Evolutionary conservation across 1,284 basidiomycete species (phyloP).

Genomic region (Rhodotorula sp.): DNA sequence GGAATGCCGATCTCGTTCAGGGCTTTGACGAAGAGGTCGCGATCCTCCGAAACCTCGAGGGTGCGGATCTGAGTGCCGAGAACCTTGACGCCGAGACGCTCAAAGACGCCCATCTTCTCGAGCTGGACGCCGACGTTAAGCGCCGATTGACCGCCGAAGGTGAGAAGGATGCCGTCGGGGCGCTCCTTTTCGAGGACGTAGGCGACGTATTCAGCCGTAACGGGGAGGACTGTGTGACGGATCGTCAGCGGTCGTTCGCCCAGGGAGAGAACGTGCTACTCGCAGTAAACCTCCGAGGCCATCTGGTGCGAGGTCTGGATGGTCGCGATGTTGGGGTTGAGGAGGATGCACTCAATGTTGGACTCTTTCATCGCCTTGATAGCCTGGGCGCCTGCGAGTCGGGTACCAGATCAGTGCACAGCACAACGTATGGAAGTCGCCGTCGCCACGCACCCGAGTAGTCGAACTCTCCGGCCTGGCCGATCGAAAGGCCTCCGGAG

Average conservation of each 20-base stretch:
- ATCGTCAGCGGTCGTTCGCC: not conserved
- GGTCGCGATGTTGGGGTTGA: constrained; percentile 97
- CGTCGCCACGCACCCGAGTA: constrained; percentile 71
- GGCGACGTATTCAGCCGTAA: constrained; percentile 96
- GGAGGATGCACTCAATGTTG: constrained; percentile 82
- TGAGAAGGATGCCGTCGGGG: constrained; percentile 94
- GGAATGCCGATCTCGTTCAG: constrained; percentile 98
- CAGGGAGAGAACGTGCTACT: not conserved
- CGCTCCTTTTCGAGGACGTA: constrained; percentile 98
- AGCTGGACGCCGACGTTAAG: constrained; percentile 97
- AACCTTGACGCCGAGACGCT: constrained; percentile 90
- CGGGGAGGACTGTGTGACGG: constrained; percentile 64
- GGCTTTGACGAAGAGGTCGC: constrained; percentile 95
- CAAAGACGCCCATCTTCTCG: constrained; percentile 95
- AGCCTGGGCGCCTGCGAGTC: constrained; percentile 73
- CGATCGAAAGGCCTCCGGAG: constrained; percentile 92
- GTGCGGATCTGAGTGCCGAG: constrained; percentile 94
- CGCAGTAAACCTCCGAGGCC: constrained; percentile 88
- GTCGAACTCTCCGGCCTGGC: constrained; percentile 99
- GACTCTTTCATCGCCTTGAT: constrained; percentile 97
- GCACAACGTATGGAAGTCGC: not conserved
- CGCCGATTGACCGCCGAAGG: constrained; percentile 97
- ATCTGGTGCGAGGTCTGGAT: constrained; percentile 91
- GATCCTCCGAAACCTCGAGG: constrained; percentile 93
- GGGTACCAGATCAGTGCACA: not conserved